Percentiles rank a stretch among this genome's conserved stretches.
phyloP scores from a whole-genome alignment of 345 rosid genomes.

The Gossypium australe region DNA sequence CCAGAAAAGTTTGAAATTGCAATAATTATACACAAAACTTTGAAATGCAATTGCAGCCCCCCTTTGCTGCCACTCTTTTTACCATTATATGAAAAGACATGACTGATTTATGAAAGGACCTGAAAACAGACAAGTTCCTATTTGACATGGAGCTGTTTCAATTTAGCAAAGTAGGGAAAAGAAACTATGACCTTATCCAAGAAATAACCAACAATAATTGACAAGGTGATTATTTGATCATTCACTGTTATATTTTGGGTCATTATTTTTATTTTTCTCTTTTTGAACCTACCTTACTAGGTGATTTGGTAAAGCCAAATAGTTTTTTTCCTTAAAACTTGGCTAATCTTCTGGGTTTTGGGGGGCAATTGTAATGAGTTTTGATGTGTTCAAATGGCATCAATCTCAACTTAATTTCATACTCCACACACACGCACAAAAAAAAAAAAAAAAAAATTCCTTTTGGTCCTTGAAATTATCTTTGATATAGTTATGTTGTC shows the following conservation, averaged over 20 bases:
- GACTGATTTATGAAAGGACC: conserved; percentile 1
- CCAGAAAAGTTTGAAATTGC: conserved; percentile 1
- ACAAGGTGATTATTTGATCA: not conserved
- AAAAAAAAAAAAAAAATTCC: no score
- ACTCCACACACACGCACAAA: not conserved
- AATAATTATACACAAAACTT: not conserved
- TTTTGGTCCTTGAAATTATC: not conserved
- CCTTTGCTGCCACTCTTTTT: not conserved
- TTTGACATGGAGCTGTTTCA: not conserved
- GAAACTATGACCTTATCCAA: not conserved
- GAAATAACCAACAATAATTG: not conserved
- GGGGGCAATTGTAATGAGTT: not conserved
- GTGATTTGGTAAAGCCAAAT: not conserved
- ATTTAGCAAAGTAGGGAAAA: not conserved
- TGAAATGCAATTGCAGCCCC: not conserved
- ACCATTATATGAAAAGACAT: conserved; percentile 8
- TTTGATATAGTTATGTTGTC: not conserved
- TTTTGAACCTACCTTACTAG: not conserved
- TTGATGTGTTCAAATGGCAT: not conserved
- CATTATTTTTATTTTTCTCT: not conserved
- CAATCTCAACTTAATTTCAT: not conserved
- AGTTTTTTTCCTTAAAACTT: not conserved
- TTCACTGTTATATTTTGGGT: not conserved
- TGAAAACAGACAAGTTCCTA: not conserved
- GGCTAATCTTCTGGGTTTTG: not conserved